Base-by-base conservation (phyloP, 2,329 filamentous ascomycete genomes). In the Davidsoniella virescens region DNA sequence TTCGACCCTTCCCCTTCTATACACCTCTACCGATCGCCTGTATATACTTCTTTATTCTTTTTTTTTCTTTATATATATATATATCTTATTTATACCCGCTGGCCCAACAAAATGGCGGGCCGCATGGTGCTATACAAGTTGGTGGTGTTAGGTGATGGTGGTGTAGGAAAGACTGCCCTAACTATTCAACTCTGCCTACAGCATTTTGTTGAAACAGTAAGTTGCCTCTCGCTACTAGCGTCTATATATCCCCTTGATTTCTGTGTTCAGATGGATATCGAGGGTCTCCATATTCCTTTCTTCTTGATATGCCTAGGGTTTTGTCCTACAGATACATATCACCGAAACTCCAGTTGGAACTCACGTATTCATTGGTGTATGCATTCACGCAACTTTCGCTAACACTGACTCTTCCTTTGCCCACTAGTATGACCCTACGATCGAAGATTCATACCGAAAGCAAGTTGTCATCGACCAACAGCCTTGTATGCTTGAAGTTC, bases 121-220 rank as follows among this genome's bases (percentile, higher is more conserved):
- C 88, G 90, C 73, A 93, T 93, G 87, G 88, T 87, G 63, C 70
- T 94, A 65, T 93, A 94, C 73, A 94, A 94, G 70, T 70, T 94
- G 75, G 87, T 94, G 77, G 87, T 94, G 69, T 72, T 94, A 56
- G 88, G 87, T 60, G 87, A 94, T 65, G 87, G 87, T 69, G 87
- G 87, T 67, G 87, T 94, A 55, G 87, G 87, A 59, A 94, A 94
- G 69, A 94, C 87, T 47, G 87, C 87, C 61, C 72, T 94, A 63
- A 94, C 87, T 52, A 94, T 94, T 63, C 87, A 98, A 80, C 75
- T 98, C 60, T 96, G 92, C 66, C 70, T 96, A 62, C 93, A 96
- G 67, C 92, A 98, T 68, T 98, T 98, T 65, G 88, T 96, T 61
- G 90, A 96, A 70, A 95, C 87, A 55, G 77, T 81, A 68, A 67